Conservation (phyloP, 2,329 filamentous ascomycete species). For the Rugonectria rugulosa region DNA sequence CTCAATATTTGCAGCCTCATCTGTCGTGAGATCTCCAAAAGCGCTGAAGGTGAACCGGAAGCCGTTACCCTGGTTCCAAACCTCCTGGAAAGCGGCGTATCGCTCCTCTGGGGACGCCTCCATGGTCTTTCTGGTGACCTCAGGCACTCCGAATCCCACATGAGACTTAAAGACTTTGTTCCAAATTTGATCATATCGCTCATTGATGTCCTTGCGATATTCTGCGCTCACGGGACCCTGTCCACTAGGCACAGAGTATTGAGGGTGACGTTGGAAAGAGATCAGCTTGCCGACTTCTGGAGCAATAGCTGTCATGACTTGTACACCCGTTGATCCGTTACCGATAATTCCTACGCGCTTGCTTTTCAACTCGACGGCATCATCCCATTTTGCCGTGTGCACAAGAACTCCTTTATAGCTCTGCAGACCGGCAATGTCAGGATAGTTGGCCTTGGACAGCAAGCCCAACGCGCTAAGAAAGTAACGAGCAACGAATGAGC, state of each 20-base stretch:
- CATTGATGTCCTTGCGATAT: slow-evolving; percentile 27
- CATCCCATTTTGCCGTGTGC: slow-evolving; percentile 49
- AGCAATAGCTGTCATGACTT: slow-evolving; percentile 21
- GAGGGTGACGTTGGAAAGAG: slow-evolving; percentile 29
- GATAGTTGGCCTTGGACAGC: slow-evolving; percentile 8
- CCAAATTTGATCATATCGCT: slow-evolving; percentile 41
- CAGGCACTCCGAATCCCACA: slow-evolving; percentile 41
- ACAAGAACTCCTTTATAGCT: slow-evolving; percentile 44
- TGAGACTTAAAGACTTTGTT: slow-evolving; percentile 29
- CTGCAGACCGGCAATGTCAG: not conserved
- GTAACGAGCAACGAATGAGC: not conserved
- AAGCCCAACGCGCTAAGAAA: slow-evolving; percentile 3
- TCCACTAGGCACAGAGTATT: slow-evolving; percentile 23
- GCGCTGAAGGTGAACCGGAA: slow-evolving; percentile 44
- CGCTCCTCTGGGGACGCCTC: slow-evolving; percentile 39
- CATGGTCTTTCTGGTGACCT: slow-evolving; percentile 39
- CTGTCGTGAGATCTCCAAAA: slow-evolving; percentile 23
- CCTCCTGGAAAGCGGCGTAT: slow-evolving; percentile 34
- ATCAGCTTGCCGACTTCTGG: slow-evolving; percentile 16
- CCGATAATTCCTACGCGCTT: slow-evolving; percentile 20
- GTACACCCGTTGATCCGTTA: slow-evolving; percentile 22
- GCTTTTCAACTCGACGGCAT: not conserved
- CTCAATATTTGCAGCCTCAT: slow-evolving; percentile 34
- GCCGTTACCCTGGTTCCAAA: slow-evolving; percentile 42
- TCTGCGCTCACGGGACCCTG: slow-evolving; percentile 6